Conservation (phyloP, 805 yeast species). For the Torulaspora maleeae region DNA sequence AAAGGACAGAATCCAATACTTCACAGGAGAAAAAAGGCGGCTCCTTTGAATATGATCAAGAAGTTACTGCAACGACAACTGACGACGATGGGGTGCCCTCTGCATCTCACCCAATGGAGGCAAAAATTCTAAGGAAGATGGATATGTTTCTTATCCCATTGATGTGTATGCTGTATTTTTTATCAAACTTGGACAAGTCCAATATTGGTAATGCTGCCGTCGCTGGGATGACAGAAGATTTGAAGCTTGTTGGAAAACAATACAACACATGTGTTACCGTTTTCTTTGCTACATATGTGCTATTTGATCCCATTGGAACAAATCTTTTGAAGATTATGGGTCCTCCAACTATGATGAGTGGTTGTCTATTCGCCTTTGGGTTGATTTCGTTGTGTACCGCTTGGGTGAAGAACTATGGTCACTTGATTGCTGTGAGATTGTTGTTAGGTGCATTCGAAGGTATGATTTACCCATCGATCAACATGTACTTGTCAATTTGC, state of each 20-base stretch:
- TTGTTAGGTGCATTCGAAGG: constrained; percentile 51
- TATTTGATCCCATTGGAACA: constrained; percentile 40
- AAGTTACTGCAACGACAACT: constrained; percentile 19
- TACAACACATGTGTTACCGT: constrained; percentile 44
- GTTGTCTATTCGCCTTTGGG: constrained; percentile 38
- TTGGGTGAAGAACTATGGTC: constrained; percentile 40
- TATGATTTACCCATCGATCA: constrained; percentile 48
- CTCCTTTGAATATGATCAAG: constrained; percentile 14
- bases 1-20: constrained; percentile 1
- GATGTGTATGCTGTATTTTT: constrained; percentile 41
- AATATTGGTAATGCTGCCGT: constrained; percentile 57
- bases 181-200: constrained; percentile 49
- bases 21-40: constrained; percentile 6
- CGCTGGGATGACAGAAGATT: constrained; percentile 45
- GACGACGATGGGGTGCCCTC: constrained; percentile 31
- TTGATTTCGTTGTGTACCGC: constrained; percentile 41
- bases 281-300: constrained; percentile 43
- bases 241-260: constrained; percentile 39
- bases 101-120: constrained; percentile 32
- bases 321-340: constrained; percentile 37
- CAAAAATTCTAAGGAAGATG: constrained; percentile 38
- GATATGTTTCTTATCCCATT: constrained; percentile 44
- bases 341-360: constrained; percentile 36
- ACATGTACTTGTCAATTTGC: constrained; percentile 44
- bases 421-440: constrained; percentile 44